Evolutionary conservation across 75 land plant species (phyloP).

Genomic region (Pinus albicaulis): DNA sequence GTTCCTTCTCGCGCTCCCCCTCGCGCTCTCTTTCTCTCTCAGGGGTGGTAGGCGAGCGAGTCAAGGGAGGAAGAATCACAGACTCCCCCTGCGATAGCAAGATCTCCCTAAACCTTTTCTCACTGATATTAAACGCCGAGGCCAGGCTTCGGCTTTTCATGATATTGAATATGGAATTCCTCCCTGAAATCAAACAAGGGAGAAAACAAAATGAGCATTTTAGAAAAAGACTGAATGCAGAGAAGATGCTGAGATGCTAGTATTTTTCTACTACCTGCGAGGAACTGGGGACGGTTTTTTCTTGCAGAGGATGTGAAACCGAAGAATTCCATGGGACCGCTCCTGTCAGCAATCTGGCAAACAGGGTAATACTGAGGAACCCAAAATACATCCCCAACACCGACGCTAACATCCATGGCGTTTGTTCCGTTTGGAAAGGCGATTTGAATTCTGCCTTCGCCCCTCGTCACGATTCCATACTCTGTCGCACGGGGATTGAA

Average conservation of each 20-base stretch:
- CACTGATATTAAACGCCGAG: conserved; percentile 44
- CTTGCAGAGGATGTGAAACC: conserved; percentile 75
- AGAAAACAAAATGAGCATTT: no score
- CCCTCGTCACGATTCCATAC: conserved; percentile 60
- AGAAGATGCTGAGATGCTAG: no score
- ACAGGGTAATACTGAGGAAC: conserved; percentile 73
- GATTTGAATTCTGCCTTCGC: conserved; percentile 57
- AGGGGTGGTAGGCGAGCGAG: neutral
- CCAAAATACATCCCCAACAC: conserved; percentile 61
- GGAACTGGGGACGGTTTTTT: conserved; percentile 67
- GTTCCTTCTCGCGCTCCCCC: neutral
- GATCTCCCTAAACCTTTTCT: conserved; percentile 19
- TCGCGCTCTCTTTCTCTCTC: neutral
- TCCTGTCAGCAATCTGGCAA: conserved; percentile 69
- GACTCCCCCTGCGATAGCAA: conserved; percentile 38
- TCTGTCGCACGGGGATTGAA: conserved; percentile 71
- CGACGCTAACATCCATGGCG: conserved; percentile 44
- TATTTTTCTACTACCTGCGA: conserved; percentile 20
- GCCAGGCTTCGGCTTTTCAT: conserved; percentile 54
- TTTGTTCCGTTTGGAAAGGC: conserved; percentile 66
- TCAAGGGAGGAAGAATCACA: conserved; percentile 44
- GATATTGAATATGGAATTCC: conserved; percentile 44
- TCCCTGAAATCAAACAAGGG: conserved; percentile 16
- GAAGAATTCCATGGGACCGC: conserved; percentile 66
- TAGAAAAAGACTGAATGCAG: no score